phyloP scores from a whole-genome alignment of 441 rosid species.

The Metrosideros polymorpha region DNA sequence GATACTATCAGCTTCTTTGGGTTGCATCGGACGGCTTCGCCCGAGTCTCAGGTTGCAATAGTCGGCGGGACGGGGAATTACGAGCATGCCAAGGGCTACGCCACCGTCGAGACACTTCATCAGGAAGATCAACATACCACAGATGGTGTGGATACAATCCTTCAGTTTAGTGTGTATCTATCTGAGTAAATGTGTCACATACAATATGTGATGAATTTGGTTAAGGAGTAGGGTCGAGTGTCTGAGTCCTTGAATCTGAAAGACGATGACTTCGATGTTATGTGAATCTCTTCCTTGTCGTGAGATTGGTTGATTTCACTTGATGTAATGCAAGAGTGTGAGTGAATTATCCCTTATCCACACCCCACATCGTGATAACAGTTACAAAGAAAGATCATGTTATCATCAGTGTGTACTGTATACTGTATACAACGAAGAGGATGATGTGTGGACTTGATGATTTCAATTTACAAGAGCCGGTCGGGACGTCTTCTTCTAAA shows the following conservation, averaged over 20 bases:
- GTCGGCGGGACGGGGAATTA: conserved; percentile 59
- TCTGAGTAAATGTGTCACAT: not conserved
- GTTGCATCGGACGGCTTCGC: conserved; percentile 47
- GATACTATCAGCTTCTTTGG: conserved; percentile 57
- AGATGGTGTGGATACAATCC: conserved; percentile 49
- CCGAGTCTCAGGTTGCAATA: conserved; percentile 43
- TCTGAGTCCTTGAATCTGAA: not conserved
- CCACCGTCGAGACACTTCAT: conserved; percentile 39
- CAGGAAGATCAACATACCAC: conserved; percentile 43
- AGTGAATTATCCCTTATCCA: not conserved
- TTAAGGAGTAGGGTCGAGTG: not conserved
- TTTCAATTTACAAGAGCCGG: not conserved
- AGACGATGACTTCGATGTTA: not conserved
- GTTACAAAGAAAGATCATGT: not conserved
- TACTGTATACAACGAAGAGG: not conserved
- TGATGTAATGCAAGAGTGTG: not conserved
- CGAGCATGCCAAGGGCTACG: conserved; percentile 49
- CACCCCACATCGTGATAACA: not conserved
- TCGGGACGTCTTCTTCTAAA: not conserved
- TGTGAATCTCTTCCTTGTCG: not conserved
- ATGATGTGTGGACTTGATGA: not conserved
- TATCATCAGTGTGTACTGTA: not conserved
- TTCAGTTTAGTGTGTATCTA: conserved; percentile 43
- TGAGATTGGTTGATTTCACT: not conserved
- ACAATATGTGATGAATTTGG: not conserved